These are phyloP conservation scores for Helotiales sp. DNA, from an alignment of 2,329 filamentous ascomycete genomes.

Conservation along the genomic window DNA sequence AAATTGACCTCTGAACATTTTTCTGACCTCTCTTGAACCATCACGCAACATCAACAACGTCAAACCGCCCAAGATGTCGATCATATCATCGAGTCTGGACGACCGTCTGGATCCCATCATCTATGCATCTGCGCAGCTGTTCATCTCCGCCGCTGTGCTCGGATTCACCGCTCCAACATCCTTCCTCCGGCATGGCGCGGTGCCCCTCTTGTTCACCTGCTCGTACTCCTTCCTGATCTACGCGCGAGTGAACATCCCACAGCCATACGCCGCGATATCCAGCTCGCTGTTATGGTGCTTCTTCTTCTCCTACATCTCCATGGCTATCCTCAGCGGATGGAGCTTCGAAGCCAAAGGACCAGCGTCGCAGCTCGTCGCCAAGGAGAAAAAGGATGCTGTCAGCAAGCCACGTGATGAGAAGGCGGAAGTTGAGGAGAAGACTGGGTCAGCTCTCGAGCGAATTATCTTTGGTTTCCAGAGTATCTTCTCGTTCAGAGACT, in stretches of 20 bases:
- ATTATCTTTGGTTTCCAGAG: constrained; percentile 4
- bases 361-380: neutral
- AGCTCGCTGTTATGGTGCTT: neutral
- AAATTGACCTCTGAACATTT: neutral
- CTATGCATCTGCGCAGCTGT: neutral
- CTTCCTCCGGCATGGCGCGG: constrained; percentile 2
- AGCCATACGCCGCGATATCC: neutral
- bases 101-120: constrained; percentile 5
- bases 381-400: neutral
- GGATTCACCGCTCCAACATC: neutral
- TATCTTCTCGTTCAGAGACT: constrained; percentile 10
- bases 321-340: constrained; percentile 13
- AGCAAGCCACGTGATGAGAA: neutral
- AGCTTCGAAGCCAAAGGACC: constrained; percentile 14
- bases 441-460: neutral
- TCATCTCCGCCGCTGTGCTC: constrained; percentile 5
- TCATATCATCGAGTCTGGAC: constrained; percentile 4
- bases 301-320: constrained; percentile 2
- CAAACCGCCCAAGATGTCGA: neutral
- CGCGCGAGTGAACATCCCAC: neutral
- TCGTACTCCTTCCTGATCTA: constrained; percentile 6
- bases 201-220: neutral
- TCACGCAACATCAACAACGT: neutral
- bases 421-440: neutral
- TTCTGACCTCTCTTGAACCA: neutral